Conservation (phyloP, 345 rosid species). For the Alliaria petiolata region DNA sequence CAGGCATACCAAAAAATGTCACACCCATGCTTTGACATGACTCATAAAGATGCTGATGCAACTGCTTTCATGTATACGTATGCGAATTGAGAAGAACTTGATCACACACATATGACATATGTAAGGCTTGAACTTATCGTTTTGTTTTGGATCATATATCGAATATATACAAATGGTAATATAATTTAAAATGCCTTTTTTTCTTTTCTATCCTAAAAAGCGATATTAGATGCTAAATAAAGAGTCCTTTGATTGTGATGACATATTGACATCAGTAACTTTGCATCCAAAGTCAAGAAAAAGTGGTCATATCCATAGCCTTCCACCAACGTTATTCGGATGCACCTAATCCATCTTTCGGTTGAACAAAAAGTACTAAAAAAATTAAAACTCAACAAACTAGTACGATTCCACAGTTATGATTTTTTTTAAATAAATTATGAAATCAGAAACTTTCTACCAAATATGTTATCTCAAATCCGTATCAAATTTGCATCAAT, state of each 20-base stretch:
- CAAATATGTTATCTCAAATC: background rate
- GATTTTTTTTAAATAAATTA: background rate
- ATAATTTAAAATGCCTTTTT: background rate
- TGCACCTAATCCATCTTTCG: background rate
- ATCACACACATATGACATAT: conserved; percentile 5
- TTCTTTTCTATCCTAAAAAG: background rate
- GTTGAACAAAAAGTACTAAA: background rate
- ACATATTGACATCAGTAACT: background rate
- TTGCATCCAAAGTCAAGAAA: conserved; percentile 12
- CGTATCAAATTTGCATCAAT: background rate
- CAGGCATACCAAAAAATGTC: conserved; percentile 6
- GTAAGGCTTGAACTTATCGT: conserved; percentile 17
- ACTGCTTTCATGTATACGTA: conserved; percentile 13
- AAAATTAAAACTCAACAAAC: background rate
- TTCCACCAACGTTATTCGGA: too few relatives aligned
- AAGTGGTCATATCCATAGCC: background rate
- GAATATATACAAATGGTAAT: background rate
- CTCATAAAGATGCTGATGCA: conserved; percentile 17
- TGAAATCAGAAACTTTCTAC: background rate
- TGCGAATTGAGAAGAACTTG: conserved; percentile 20
- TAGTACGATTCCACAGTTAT: background rate
- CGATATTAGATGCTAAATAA: background rate
- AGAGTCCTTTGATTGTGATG: conserved; percentile 6
- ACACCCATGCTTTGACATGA: conserved; percentile 15
- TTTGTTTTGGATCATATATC: conserved; percentile 17